These are phyloP conservation scores for Ramularia endophylla DNA, from an alignment of 2,329 filamentous ascomycete genomes.

Conservation along the genomic window DNA sequence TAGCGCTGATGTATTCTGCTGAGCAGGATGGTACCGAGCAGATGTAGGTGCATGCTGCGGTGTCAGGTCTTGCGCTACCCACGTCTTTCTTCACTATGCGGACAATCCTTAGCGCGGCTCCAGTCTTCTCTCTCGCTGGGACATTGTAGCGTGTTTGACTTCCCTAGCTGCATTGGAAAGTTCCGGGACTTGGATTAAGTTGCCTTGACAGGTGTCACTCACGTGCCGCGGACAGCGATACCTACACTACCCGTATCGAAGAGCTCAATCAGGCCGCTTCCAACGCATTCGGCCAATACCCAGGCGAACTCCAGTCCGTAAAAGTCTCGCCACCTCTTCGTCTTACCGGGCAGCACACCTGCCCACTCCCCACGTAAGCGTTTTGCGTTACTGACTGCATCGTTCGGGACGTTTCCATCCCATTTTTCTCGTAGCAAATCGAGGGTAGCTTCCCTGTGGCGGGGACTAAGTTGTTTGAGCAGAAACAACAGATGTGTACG, in stretches of 20 bases:
- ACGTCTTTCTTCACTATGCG: too few species aligned
- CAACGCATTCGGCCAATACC: conserved; percentile 65
- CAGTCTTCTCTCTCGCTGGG: too few species aligned
- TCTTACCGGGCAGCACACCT: conserved; percentile 55
- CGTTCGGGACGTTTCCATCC: conserved; percentile 58
- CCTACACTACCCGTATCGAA: conserved; percentile 74
- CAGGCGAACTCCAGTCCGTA: conserved; percentile 65
- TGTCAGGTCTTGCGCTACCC: too few species aligned
- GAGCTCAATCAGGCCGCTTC: conserved; percentile 63
- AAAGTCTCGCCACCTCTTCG: conserved; percentile 65
- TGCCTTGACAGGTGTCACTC: too few species aligned
- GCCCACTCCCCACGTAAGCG: conserved; percentile 50
- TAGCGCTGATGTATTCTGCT: too few species aligned
- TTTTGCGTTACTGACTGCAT: conserved; percentile 44
- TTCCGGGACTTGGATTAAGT: too few species aligned
- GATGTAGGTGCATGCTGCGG: too few species aligned
- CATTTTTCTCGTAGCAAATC: conserved; percentile 60
- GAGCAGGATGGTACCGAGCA: too few species aligned
- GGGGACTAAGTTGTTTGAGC: conserved; percentile 49
- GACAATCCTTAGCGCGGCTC: too few species aligned
- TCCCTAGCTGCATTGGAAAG: too few species aligned
- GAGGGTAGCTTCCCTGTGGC: conserved; percentile 59
- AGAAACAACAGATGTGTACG: conserved; percentile 57
- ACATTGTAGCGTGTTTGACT: too few species aligned
- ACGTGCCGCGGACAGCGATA: conserved; percentile 45